Conservation (phyloP, 2,329 filamentous ascomycete genomes). For the Cryphonectria carpinicola region DNA sequence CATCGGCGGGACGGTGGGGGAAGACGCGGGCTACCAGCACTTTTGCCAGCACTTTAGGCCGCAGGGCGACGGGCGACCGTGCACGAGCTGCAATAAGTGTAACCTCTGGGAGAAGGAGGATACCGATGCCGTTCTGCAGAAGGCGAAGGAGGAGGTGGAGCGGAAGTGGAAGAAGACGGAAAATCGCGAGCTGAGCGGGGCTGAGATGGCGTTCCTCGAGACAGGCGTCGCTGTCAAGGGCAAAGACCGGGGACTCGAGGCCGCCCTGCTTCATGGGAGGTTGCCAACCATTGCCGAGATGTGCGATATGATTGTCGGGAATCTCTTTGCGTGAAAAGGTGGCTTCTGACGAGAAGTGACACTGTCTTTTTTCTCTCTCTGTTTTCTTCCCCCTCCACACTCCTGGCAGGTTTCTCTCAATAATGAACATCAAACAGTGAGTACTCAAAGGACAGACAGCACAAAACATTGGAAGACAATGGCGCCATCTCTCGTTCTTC, state of each 20-base stretch:
- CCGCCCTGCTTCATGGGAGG: slow-evolving; percentile 39
- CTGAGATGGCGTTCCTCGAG: slow-evolving; percentile 61
- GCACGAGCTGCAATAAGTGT: slow-evolving; percentile 78
- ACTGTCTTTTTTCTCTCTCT: not conserved
- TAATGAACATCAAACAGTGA: not conserved
- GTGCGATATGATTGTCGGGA: slow-evolving; percentile 52
- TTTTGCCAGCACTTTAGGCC: slow-evolving; percentile 96
- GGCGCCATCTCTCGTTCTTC: not conserved
- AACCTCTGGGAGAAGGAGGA: slow-evolving; percentile 81
- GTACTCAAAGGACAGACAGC: not conserved
- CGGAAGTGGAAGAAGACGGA: slow-evolving; percentile 71
- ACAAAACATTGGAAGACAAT: not conserved
- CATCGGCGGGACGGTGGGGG: slow-evolving; percentile 51
- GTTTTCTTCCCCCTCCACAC: not conserved
- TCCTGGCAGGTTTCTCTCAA: not conserved
- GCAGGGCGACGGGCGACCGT: slow-evolving; percentile 71
- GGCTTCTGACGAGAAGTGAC: not conserved
- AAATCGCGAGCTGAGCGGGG: slow-evolving; percentile 57
- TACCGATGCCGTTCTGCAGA: slow-evolving; percentile 67
- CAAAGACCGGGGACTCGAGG: slow-evolving; percentile 37
- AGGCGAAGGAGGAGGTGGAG: slow-evolving; percentile 74
- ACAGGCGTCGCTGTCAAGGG: slow-evolving; percentile 49
- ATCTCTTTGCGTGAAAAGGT: slow-evolving; percentile 43
- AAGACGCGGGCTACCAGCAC: slow-evolving; percentile 79
- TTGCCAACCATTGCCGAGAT: slow-evolving; percentile 47